Percentiles rank a stretch among this genome's conserved stretches.
Conservation (phyloP, 192 early-diverging fungal species). For the Umbelopsis isabellina region DNA sequence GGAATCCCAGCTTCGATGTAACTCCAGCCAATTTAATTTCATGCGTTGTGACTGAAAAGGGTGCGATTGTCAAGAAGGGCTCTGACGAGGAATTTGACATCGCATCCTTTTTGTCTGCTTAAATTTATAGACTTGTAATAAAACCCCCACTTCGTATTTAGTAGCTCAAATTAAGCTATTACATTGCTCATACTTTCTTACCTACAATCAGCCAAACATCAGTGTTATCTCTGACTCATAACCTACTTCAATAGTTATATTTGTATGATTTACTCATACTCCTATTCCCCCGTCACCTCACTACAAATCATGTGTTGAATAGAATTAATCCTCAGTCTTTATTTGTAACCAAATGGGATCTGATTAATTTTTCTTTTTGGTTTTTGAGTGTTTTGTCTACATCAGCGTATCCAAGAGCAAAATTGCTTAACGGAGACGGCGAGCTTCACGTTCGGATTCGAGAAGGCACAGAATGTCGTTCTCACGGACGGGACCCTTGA, state of each 20-base stretch:
- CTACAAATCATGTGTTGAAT: not conserved
- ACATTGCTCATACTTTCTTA: not conserved
- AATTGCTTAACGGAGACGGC: slow-evolving; percentile 87
- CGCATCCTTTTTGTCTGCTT: slow-evolving; percentile 37
- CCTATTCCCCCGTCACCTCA: not conserved
- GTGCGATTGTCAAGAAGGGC: slow-evolving; percentile 66
- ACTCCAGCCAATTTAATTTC: slow-evolving; percentile 87
- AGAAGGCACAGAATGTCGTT: slow-evolving; percentile 94
- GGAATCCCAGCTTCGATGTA: slow-evolving; percentile 98
- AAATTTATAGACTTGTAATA: not conserved
- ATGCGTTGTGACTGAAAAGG: slow-evolving; percentile 91
- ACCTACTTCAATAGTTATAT: not conserved
- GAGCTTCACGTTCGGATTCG: slow-evolving; percentile 99
- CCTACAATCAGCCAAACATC: not conserved
- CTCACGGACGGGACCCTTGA: slow-evolving; percentile 98
- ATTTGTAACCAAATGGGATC: slow-evolving; percentile 25
- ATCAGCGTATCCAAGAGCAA: slow-evolving; percentile 6
- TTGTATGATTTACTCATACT: no score
- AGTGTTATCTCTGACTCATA: not conserved
- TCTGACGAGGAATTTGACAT: slow-evolving; percentile 59
- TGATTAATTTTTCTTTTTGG: slow-evolving; percentile 3
- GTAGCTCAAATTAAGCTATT: no score
- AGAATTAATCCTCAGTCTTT: slow-evolving; percentile 24
- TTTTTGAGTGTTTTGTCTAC: slow-evolving; percentile 14
- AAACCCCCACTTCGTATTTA: no score